Evolutionary conservation across 2,329 filamentous ascomycete species (phyloP), one percentile per base, ranked within the genome.

Genomic region (Paraconiothyrium brasiliense): DNA sequence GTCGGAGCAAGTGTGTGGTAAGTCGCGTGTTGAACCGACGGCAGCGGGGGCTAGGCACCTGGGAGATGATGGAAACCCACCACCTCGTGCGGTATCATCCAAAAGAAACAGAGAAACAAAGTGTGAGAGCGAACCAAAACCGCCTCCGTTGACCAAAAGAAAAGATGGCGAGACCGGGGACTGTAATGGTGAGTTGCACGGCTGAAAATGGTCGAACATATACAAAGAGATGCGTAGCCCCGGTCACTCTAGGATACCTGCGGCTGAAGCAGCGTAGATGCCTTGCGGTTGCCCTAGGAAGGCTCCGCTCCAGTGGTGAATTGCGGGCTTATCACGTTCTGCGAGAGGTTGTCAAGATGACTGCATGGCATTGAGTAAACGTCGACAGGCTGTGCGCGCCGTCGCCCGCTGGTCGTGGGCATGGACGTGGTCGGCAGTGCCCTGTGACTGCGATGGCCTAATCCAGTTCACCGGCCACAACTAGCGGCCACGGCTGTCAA

Each of bases 291-390:
- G 44, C 35, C 22, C 43, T n/a, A 46, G 39, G 30, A 37, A 7
- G 41, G 34, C 20, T 22, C 41, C 50, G 37, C 20, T 55, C 65
- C 54, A 67, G 55, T 69, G 20, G 49, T 16, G 22, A 50, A 30
- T 32, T 37, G 39, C 60, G 61, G 60, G 43, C 56, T 65, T 69
- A 69, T 69, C 67, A 67, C 59, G 61, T 67, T 69, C 43, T 7
- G 30, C n/a, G 27, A 22, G 14, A 35, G 30, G 8, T 22, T 16
- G 27, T 35, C 35, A 43, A 32, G 22, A 69, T 69, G 63, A 65
- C 64, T 61, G 60, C 44, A 66, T 57, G 14, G 1, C 11, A 54
- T 64, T 58, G 61, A 52, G 57, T 63, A 65, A 63, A 62, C 39
- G 2, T 32, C 9, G 46, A 32, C 30, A 49, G 61, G 63, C 63